These are phyloP conservation scores for Mycena pura DNA, from an alignment of 768 basidiomycete genomes.

Conservation along the genomic window DNA sequence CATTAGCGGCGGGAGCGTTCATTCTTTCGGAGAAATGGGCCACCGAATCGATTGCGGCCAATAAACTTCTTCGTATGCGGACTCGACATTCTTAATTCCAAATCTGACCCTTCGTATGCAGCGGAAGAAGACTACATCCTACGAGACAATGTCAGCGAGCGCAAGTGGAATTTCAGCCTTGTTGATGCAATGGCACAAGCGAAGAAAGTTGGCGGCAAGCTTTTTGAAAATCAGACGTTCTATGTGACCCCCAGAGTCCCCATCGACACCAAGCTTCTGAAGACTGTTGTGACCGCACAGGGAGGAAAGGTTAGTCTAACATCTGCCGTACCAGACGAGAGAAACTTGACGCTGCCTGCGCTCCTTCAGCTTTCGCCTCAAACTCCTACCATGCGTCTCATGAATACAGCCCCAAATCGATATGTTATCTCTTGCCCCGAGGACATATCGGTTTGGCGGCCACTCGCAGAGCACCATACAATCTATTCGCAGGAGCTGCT, in stretches of 20 bases:
- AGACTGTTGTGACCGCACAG: conserved; percentile 69
- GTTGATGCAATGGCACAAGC: conserved; percentile 65
- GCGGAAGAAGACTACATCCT: conserved; percentile 70
- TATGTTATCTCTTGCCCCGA: conserved; percentile 71
- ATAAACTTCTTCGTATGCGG: conserved; percentile 66
- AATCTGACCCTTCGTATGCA: conserved; percentile 35
- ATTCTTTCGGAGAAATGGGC: conserved; percentile 78
- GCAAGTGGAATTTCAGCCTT: conserved; percentile 71
- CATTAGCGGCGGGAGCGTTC: conserved; percentile 65
- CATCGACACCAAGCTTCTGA: conserved; percentile 65
- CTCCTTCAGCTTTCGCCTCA: conserved; percentile 48
- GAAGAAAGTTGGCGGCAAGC: conserved; percentile 52
- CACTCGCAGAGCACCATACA: conserved; percentile 56
- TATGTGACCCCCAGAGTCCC: conserved; percentile 75
- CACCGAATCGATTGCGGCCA: conserved; percentile 58
- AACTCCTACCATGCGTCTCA: conserved; percentile 60
- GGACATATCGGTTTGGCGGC: conserved; percentile 71
- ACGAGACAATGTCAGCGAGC: conserved; percentile 66
- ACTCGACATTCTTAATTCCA: conserved; percentile 6
- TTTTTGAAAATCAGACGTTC: conserved; percentile 73
- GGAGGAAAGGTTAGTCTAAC: conserved; percentile 84
- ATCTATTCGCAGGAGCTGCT: conserved; percentile 79
- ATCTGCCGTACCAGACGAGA: too few relatives aligned
- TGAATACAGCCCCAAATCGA: conserved; percentile 57
- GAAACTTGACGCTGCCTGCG: conserved; percentile 7